A percentile compares a stretch with the other conserved stretches of the same genome.
Evolutionary conservation across 176 grass and related monocot genomes (phyloP).

Genomic region (Aegilops tauschii): DNA sequence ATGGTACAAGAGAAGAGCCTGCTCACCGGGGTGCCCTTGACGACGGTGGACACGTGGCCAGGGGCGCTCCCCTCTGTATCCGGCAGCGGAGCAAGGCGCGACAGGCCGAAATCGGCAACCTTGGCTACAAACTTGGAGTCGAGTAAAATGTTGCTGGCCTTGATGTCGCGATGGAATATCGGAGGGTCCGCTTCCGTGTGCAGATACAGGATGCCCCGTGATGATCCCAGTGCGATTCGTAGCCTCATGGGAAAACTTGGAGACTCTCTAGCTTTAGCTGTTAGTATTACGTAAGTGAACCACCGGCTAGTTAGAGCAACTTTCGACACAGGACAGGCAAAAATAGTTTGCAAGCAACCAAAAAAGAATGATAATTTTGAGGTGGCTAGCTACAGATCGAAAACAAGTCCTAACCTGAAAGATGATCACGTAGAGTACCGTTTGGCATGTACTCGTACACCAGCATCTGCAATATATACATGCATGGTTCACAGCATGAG

Average conservation of each 20-base stretch:
- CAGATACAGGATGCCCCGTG: constrained; percentile 54
- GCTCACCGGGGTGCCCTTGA: constrained; percentile 77
- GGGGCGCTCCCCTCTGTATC: constrained; percentile 48
- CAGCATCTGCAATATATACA: constrained; percentile 57
- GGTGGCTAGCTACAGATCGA: neutral
- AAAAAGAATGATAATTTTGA: neutral
- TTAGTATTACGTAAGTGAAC: neutral
- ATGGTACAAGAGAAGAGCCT: no score
- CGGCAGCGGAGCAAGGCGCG: constrained; percentile 55
- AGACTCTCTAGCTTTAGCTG: constrained; percentile 54
- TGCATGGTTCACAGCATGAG: neutral
- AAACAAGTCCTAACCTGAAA: constrained; percentile 55
- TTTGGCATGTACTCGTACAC: constrained; percentile 88
- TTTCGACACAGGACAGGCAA: neutral
- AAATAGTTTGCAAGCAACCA: neutral
- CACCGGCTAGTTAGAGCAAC: neutral
- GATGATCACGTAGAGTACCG: constrained; percentile 64
- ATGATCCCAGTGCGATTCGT: constrained; percentile 58
- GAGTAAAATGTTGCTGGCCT: neutral
- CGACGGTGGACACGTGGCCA: constrained; percentile 63
- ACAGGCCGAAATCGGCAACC: constrained; percentile 80
- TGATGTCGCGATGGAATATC: neutral
- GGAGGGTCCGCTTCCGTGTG: constrained; percentile 14
- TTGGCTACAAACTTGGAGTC: constrained; percentile 68
- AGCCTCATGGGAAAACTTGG: constrained; percentile 65